Evolutionary conservation across 352 stramenopile species (phyloP), one percentile per base, ranked within the genome.

Genomic region (Phytophthora agathidicida): DNA sequence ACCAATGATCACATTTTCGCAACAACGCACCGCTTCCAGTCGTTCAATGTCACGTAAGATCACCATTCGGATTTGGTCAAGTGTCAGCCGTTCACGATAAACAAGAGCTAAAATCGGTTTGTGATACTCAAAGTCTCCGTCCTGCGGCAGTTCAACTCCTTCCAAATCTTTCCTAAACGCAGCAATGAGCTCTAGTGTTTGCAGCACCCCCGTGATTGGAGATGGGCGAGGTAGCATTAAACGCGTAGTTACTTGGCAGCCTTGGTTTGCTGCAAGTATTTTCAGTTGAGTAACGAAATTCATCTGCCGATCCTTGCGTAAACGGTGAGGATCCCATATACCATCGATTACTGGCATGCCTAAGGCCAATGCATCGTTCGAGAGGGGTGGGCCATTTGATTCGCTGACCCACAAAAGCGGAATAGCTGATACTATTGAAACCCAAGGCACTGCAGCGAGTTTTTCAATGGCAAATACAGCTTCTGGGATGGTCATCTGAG

Each of bases 81-180:
- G 51, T 3, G 23, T 30, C 16, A 23, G 24, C 6, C 39, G 49
- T 42, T 77, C 68, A 39, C 67, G 60, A 1, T 50, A 43, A 13
- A 68, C 17, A 14, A 80, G 61, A 30, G 60, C 60, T 41, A 24
- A 2, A 13, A 80, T 36, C 14, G 71, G 71, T 10, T 73, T 73
- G 14, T 37, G 53, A 38, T 78, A 74, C n/a, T 71, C 56, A n/a
- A 46, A 58, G 3, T 45, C 19, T 27, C 24, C 23, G 33, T 7
- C 17, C 0, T 7, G 7, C 9, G 17, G 38, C 0, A 46, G 26
- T 3, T 37, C 16, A 20, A 60, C 28, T 2, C 9, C 24, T 4
- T 63, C 56, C 0, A 67, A 36, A 26, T 27, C 43, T 2, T 47
- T 53, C 7, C 23, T 30, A 27, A 71, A 59, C 17, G 19, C 1